Evolutionary conservation across 192 early-diverging fungal species (phyloP).

Genomic region (Bifiguratus adelaidae): DNA sequence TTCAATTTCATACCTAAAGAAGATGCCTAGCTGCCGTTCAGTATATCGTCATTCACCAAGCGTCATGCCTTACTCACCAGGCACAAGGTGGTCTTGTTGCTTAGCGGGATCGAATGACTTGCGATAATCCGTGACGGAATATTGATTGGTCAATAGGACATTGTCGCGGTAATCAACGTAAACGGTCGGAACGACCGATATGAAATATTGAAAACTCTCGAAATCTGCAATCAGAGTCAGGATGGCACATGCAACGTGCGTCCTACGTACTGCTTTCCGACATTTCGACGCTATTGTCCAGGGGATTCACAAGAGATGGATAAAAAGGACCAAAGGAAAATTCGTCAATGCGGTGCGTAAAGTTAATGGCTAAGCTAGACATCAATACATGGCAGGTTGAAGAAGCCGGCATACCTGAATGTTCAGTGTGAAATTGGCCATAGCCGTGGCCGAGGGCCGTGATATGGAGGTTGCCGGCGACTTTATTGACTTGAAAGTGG

Average conservation of each 20-base stretch:
- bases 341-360: slow-evolving; percentile 88
- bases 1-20: slow-evolving; percentile 90
- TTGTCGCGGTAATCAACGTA: slow-evolving; percentile 49
- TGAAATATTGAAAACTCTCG: slow-evolving; percentile 79
- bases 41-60: too few species aligned
- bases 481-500: slow-evolving; percentile 61
- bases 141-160: slow-evolving; percentile 81
- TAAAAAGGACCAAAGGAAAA: slow-evolving; percentile 85
- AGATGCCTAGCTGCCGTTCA: slow-evolving; percentile 63
- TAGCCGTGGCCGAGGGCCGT: slow-evolving; percentile 89
- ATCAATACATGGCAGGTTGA: not conserved
- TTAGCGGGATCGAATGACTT: slow-evolving; percentile 16
- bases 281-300: slow-evolving; percentile 70
- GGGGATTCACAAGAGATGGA: slow-evolving; percentile 77
- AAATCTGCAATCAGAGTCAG: slow-evolving; percentile 29
- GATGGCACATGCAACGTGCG: not conserved
- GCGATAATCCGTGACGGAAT: slow-evolving; percentile 80
- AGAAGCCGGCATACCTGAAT: slow-evolving; percentile 35
- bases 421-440: slow-evolving; percentile 47
- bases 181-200: slow-evolving; percentile 72
- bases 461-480: slow-evolving; percentile 84
- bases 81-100: too few species aligned
- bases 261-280: slow-evolving; percentile 34
- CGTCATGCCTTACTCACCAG: too few species aligned
- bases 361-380: slow-evolving; percentile 65